Conservation (phyloP, 805 yeast species). For the Pichia manshurica region DNA sequence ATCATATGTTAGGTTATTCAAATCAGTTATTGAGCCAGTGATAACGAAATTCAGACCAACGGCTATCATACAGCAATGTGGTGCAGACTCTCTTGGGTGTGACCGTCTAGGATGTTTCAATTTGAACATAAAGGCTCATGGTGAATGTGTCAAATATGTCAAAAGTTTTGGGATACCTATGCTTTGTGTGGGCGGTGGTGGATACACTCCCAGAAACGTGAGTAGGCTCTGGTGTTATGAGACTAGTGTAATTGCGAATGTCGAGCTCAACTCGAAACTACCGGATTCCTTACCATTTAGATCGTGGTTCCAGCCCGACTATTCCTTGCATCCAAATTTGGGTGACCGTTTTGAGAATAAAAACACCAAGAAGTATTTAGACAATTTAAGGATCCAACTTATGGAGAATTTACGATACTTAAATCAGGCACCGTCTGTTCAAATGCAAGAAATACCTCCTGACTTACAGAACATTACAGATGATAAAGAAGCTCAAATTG, state of each 20-base stretch:
- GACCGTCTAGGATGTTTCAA: constrained; percentile 94
- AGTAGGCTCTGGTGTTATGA: constrained; percentile 95
- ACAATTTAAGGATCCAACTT: constrained; percentile 66
- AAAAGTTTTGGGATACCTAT: constrained; percentile 87
- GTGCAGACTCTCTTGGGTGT: constrained; percentile 92
- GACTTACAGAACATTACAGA: constrained; percentile 37
- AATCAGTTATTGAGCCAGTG: constrained; percentile 84
- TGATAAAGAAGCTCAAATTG: constrained; percentile 38
- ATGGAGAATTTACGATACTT: constrained; percentile 75
- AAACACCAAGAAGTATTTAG: constrained; percentile 76
- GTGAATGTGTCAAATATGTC: constrained; percentile 87
- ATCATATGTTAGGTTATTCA: constrained; percentile 66
- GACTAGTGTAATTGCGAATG: constrained; percentile 82
- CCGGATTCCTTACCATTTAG: constrained; percentile 74
- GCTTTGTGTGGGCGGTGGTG: constrained; percentile 95
- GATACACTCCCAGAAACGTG: constrained; percentile 94
- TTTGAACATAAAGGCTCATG: constrained; percentile 86
- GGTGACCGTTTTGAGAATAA: constrained; percentile 79
- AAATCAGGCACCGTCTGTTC: constrained; percentile 91
- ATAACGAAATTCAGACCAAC: constrained; percentile 90
- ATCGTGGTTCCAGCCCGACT: constrained; percentile 86
- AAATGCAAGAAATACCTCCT: constrained; percentile 88
- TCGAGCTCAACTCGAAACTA: constrained; percentile 64
- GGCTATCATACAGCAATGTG: constrained; percentile 92
- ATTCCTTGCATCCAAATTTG: constrained; percentile 77